Base-by-base conservation (phyloP, 305 asterid species). In the Lippia alba region DNA sequence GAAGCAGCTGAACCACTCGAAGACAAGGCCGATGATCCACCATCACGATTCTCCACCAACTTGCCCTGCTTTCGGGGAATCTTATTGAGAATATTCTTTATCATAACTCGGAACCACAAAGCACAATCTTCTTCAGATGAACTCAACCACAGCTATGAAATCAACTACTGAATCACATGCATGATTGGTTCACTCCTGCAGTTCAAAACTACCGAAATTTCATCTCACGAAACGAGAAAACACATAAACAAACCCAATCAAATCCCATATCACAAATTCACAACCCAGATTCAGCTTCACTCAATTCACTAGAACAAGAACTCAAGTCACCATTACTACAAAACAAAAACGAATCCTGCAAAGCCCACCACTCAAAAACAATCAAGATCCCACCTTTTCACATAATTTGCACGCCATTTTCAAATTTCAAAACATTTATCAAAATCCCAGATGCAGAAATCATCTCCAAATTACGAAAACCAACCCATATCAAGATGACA, bases 11-110 rank as follows among this genome's bases (percentile, higher is more conserved):
- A 56, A 56, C 80, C 73, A 73, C 81, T 79, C 12, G 76, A 79
- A 77, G 90, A 69, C 64, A 79, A 65, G 58, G 80, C 48, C 59
- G 91, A 82, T 65, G 85, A 73, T 75, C 90, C 95, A 65, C 93
- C 96, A 76, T 92, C 94, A 16, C 93, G 95, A 75, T 69, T 81
- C 66, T 91, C 97, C 7, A 84, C 77, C 67, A 89, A 82, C 82
- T 92, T 92, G 64, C 82, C 78, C 64, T 91, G 94, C 84, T 92
- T 92, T 83, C 89, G 77, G 6, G 97, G 97, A 79, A 92, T 90
- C 89, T 86, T 88, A 79, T 88, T 92, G 61, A 92, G 92, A 77
- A 92, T 85, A 71, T 88, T 91, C 77, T 89, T 92, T 73, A 92
- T 86, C 97, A 92, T 91, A 67, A 74, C 87, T 65, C 66, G 58